Evolutionary conservation across 768 basidiomycete species (phyloP), one percentile per base, ranked within the genome.

Genomic region (Dentipellis sp.): DNA sequence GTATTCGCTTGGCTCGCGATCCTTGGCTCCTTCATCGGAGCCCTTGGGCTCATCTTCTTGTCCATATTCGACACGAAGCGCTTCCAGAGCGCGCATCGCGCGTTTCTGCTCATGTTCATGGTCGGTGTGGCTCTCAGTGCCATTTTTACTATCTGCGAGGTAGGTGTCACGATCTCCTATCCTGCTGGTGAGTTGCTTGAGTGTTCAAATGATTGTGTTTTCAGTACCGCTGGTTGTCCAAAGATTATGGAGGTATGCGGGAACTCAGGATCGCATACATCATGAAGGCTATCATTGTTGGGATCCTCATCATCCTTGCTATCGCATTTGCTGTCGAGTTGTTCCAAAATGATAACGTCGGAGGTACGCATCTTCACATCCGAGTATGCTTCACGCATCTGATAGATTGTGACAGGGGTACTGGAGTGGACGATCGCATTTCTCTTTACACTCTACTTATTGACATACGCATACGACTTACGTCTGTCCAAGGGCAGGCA

Each of bases 381-480:
- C 38, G 12, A 29, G 29, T 29, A 3, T 52, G 21, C 6, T 36
- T 14, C n/a, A 16, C 12, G 22, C 10, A 23, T 40, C 21, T 42
- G 9, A 36, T 35, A 40, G 36, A 39, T 40, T 38, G 17, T 49
- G 52, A 6, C 55, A 82, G 86, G 76, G n/a, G 67, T 89, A 54
- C 62, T 91, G 7, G 89, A 91, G 67, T 91, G 88, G 88, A 64
- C 68, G 0, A 86, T 91, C 50, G 77, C 78, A 3, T 83, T 90
- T 54, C 80, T 85, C 8, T 89, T 82, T 67, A 83, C 83, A 5
- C 76, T 87, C 60, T 91, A 86, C 67, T 70, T 89, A 40, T 71
- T 88, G 56, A 84, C 86, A 0, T 91, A 87, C 70, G 80, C 68
- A 59, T 86, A 78, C 66, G 89, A 91, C 67, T 74, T 88, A n/a